Evolutionary conservation across 805 yeast species (phyloP), one percentile per base, ranked within the genome.

Genomic region (Candida vartiovaarae): DNA sequence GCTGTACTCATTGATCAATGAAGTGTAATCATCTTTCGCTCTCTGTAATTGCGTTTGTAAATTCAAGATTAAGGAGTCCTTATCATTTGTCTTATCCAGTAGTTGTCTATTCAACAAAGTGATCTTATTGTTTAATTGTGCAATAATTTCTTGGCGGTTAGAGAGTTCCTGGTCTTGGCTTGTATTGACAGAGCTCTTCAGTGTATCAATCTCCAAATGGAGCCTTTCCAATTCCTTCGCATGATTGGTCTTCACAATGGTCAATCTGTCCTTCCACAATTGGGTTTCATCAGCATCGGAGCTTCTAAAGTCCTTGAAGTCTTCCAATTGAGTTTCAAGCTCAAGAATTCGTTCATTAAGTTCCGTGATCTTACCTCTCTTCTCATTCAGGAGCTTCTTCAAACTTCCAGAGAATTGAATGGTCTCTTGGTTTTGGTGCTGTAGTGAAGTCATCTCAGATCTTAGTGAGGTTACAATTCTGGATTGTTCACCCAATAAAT

Each of bases 1-100:
- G 20, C 45, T 45, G 34, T 55, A 57, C 11, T 63, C 66, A 11
- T 54, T 44, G 8, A 49, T 44, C 11, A 64, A 32, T 1, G 45
- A 38, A 15, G 54, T 55, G 34, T 39, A 45, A 20, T 53, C 54
- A 32, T 49, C 48, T 32, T 47, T 41, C 2, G 49, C 33, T 6
- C 40, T 38, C 31, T 51, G 49, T 4, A 54, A 31, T n/a, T 44
- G 30, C 3, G 34, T 35, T 38, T 47, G 39, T 24, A 53, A 23
- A 34, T 51, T 48, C 2, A 42, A 43, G 27, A 47, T 37, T 5
- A 44, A 39, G 2, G 44, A 38, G 27, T 56, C 53, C 23, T 39
- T 44, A 8, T 49, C 47, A 8, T 49, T 37, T 38, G 53, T 32
- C 7, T 35, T 32, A 35, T 41, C 36, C 38, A 39, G 30, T 4